phyloP scores from a whole-genome alignment of 2,329 filamentous ascomycete genomes.

The Penicillium sclerotigenum region DNA sequence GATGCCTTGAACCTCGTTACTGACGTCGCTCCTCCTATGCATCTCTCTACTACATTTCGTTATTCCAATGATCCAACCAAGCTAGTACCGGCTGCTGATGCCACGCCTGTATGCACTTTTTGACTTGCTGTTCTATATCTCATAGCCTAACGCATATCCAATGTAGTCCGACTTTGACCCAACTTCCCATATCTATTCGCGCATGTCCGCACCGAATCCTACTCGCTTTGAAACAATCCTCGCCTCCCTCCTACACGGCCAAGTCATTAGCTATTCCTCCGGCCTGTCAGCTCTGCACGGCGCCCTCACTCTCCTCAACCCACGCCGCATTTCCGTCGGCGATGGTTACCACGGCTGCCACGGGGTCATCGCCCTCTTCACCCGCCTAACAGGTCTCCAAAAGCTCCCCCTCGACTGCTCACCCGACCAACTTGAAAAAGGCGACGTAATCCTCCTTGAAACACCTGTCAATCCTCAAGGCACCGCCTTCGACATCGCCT shows the following conservation, averaged over 20 bases:
- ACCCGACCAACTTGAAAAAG: slow-evolving; percentile 63
- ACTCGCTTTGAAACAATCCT: slow-evolving; percentile 84
- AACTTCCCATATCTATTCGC: slow-evolving; percentile 73
- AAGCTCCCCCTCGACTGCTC: slow-evolving; percentile 69
- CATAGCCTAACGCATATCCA: background rate
- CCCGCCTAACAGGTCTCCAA: slow-evolving; percentile 71
- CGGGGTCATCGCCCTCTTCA: slow-evolving; percentile 71
- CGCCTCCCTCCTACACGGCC: slow-evolving; percentile 61
- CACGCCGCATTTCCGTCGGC: slow-evolving; percentile 75
- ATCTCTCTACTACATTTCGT: slow-evolving; percentile 87
- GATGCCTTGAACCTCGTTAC: slow-evolving; percentile 69
- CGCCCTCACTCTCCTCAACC: slow-evolving; percentile 77
- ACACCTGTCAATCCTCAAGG: slow-evolving; percentile 92
- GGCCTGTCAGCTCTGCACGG: slow-evolving; percentile 88
- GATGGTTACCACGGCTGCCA: slow-evolving; percentile 93
- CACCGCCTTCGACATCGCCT: slow-evolving; percentile 68
- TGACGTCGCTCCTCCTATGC: slow-evolving; percentile 83
- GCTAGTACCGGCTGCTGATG: slow-evolving; percentile 53
- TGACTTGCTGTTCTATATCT: background rate
- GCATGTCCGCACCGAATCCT: slow-evolving; percentile 72
- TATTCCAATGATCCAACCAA: slow-evolving; percentile 69
- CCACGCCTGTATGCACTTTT: slow-evolving; percentile 51
- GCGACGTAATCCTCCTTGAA: slow-evolving; percentile 87
- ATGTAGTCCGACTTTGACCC: slow-evolving; percentile 24
- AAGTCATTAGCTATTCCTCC: slow-evolving; percentile 74